phyloP scores from a whole-genome alignment of 257 asterid genomes.

The Leonotis leonurus region DNA sequence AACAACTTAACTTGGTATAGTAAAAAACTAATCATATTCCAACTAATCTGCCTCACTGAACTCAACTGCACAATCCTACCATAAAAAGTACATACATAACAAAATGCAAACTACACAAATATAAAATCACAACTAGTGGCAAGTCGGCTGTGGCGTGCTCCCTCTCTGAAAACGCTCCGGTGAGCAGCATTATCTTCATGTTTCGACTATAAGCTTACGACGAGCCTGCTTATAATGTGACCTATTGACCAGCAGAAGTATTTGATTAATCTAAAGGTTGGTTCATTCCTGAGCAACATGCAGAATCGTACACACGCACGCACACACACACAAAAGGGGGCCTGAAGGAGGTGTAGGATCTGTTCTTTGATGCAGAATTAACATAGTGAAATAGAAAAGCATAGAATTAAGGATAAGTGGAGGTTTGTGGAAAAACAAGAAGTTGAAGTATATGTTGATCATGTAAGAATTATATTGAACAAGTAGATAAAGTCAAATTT shows the following conservation, averaged over 20 bases:
- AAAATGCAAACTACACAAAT: slow-evolving; percentile 23
- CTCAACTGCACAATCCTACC: slow-evolving; percentile 3
- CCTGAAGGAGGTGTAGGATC: background rate
- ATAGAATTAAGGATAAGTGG: background rate
- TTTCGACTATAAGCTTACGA: too few species aligned
- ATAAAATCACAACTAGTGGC: too few species aligned
- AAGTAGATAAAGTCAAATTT: background rate
- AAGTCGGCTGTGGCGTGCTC: background rate
- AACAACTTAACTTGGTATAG: background rate
- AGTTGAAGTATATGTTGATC: background rate
- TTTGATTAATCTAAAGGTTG: background rate
- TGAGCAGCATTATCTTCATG: too few species aligned
- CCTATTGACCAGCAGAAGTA: background rate
- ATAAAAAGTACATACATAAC: slow-evolving; percentile 1
- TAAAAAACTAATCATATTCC: background rate
- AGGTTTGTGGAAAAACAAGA: background rate
- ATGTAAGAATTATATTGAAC: background rate
- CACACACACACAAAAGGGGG: too few species aligned
- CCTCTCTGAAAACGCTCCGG: background rate
- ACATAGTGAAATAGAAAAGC: background rate
- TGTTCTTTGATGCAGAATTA: background rate
- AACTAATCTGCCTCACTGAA: background rate
- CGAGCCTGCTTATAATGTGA: background rate
- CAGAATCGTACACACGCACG: too few species aligned
- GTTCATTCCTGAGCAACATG: background rate